Evolutionary conservation across 805 yeast species (phyloP), one percentile per base, ranked within the genome.

Genomic region (Saccharomycopsis javanensis): DNA sequence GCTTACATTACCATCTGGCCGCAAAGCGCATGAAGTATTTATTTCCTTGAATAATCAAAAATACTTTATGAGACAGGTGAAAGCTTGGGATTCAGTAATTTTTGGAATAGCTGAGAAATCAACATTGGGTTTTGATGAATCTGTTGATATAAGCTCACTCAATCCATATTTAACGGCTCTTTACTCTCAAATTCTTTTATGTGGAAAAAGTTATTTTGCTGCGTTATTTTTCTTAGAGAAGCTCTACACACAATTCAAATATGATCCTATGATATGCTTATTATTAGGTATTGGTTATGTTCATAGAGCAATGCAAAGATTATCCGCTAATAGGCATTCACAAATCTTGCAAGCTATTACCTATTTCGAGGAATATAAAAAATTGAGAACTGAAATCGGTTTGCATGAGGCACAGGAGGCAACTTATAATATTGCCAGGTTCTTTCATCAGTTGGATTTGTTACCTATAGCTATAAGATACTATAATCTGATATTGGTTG

Each of bases 241-340:
- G 57, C 83, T 89, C 3, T 86, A 86, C 66, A 78, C 78, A 54
- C 77, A 80, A 25, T 80, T 80, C 57, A 83, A 84, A 50, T 71
- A 80, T 46, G 96, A 92, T 61, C 96, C 97, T 1, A 79, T 89
- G 73, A 73, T 94, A 1, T 78, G 88, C 60, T 74, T 94, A 28
- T 70, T 86, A 37, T 73, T 87, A 50, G 97, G 94, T 0, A 69
- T 94, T 45, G 82, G 91, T 0, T 91, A 90, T 69, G 73, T 91
- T 25, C 97, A 92, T 64, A 77, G 98, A 48, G 86, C 97, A 0
- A 85, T 91, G 83, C 98, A 94, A 69, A 76, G 99, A 61, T 81
- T 88, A 58, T 85, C 96, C 4, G 77, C 83, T 5, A 88, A 89
- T 68, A 80, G 97, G 57, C 97, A 92, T 65, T 76, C 86, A 58